Evolutionary conservation across 768 basidiomycete species (phyloP), one percentile per base, ranked within the genome.

Genomic region (Psilocybe cubensis): DNA sequence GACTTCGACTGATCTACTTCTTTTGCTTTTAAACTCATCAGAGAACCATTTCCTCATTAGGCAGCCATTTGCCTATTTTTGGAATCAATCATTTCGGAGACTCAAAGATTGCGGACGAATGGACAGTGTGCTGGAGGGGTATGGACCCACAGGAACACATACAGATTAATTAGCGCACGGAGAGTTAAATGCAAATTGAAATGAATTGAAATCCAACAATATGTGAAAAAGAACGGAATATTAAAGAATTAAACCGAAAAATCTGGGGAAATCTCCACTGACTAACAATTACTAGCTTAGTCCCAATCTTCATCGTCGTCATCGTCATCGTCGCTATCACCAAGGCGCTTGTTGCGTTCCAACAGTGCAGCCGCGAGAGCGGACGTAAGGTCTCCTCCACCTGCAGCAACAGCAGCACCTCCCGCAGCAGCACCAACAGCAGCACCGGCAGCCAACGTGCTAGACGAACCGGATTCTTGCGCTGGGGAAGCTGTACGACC

Each of bases 271-370:
- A 12, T 4, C 18, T 18, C 27, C 31, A 18, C 28, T 29, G 14
- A 29, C 11, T 28, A 25, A 38, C 12, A 6, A 17, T 8, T 38
- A 17, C n/a, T 38, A 38, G 12, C 18, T 56, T 69, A 78, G 65
- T 79, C 81, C 76, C 79, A 83, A 68, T 89, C 89, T 56, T 86
- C 87, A 29, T 87, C 86, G 21, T 89, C 87, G 0, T 87, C 87
- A 4, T 90, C 89, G 20, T 89, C 88, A 48, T 90, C 88, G 63
- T 92, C 90, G 65, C 89, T 91, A 63, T 94, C 92, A 2, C 91
- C 94, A 63, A 96, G 75, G 66, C 91, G 88, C 76, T 91, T 93
- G 69, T 92, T 96, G 63, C 95, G 76, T 69, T 89, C 85, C 64
- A 87, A 74, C 60, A 98, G 72, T 1, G 94, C 94, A 47, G 85